Evolutionary conservation across 345 rosid genomes (phyloP).

Genomic region (Melastoma malabathricum): DNA sequence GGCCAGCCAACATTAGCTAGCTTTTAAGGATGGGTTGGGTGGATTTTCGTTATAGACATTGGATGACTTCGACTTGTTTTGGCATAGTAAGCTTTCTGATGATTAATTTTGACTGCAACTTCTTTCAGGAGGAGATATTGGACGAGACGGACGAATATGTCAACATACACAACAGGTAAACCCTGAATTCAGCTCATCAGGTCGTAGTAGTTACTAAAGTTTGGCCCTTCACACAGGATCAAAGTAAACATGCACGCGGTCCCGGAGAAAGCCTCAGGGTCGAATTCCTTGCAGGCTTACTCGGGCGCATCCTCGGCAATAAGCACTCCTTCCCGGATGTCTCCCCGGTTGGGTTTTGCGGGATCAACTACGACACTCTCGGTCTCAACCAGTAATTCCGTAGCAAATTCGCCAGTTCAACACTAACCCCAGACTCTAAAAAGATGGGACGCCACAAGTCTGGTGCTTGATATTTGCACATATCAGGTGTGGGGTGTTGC

Average conservation of each 20-base stretch:
- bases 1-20: too few relatives aligned
- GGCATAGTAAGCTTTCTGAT: background rate
- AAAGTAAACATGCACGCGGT: conserved; percentile 70
- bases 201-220: too few relatives aligned
- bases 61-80: background rate
- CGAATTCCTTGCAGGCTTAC: conserved; percentile 23
- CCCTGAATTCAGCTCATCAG: too few relatives aligned
- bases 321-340: conserved; percentile 16
- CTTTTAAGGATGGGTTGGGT: too few relatives aligned
- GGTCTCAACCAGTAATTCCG: conserved; percentile 9
- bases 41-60: background rate
- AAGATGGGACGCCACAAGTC: too few relatives aligned
- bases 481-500: too few relatives aligned
- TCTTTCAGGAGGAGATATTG: conserved; percentile 82
- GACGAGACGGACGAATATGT: conserved; percentile 95
- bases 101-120: conserved; percentile 7
- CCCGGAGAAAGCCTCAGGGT: conserved; percentile 29
- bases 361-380: conserved; percentile 9
- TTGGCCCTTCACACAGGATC: conserved; percentile 40
- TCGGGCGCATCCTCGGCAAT: conserved; percentile 11
- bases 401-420: conserved; percentile 5
- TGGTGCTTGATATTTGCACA: too few relatives aligned
- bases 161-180: conserved; percentile 72
- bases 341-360: conserved; percentile 6
- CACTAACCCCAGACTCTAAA: background rate